Percentiles rank a stretch among this genome's conserved stretches.
phyloP scores from a whole-genome alignment of 768 basidiomycete species.

The Pisolithus sp. region DNA sequence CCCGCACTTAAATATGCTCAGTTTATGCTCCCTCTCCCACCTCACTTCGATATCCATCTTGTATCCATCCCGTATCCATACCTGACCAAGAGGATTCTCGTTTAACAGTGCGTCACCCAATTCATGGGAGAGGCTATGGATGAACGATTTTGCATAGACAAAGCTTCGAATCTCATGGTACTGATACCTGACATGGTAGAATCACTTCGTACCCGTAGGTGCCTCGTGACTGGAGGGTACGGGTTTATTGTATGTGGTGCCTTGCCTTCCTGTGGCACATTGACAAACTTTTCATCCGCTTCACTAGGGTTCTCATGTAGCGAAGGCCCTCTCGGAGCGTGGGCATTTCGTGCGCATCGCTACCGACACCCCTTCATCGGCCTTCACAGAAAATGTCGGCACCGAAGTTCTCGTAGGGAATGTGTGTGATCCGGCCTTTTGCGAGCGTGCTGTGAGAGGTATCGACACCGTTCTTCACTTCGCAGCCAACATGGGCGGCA shows the following conservation, averaged over 20 bases:
- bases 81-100: too few species aligned
- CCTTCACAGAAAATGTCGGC: slow-evolving; percentile 17
- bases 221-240: slow-evolving; percentile 45
- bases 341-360: slow-evolving; percentile 37
- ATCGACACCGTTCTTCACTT: slow-evolving; percentile 47
- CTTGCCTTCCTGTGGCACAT: not conserved
- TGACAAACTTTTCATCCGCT: not conserved
- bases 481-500: slow-evolving; percentile 59
- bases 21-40: too few species aligned
- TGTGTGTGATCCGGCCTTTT: slow-evolving; percentile 38
- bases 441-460: slow-evolving; percentile 31
- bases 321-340: slow-evolving; percentile 28
- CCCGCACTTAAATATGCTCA: too few species aligned
- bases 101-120: too few species aligned
- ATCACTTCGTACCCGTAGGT: not conserved
- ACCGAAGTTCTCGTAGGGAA: slow-evolving; percentile 39
- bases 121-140: too few species aligned
- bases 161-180: too few species aligned
- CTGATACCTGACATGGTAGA: too few species aligned
- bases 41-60: too few species aligned
- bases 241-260: slow-evolving; percentile 46
- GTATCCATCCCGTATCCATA: too few species aligned
- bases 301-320: slow-evolving; percentile 46
- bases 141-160: too few species aligned
- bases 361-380: slow-evolving; percentile 30